These are phyloP conservation scores for Lathyrus aphaca DNA, from an alignment of 306 rosid genomes.

Conservation along the genomic window DNA sequence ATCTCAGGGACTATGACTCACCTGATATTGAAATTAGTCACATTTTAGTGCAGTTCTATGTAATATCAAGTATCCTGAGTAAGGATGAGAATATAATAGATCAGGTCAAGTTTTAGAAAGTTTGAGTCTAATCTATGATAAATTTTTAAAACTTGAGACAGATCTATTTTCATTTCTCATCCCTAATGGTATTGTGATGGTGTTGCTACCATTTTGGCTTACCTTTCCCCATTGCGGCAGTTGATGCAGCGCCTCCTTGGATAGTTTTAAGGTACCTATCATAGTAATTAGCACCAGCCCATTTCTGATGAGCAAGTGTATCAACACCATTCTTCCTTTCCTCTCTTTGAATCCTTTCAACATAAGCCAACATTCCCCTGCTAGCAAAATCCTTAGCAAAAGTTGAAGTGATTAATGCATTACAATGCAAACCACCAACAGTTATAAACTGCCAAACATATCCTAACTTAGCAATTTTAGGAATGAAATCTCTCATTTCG, in stretches of 20 bases:
- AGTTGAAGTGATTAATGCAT: constrained; percentile 74
- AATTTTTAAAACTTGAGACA: too few species aligned
- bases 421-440: constrained; percentile 85
- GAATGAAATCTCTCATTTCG: constrained; percentile 83
- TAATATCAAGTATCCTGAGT: background rate
- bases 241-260: constrained; percentile 92
- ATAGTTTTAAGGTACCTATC: constrained; percentile 94
- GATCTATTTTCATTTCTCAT: too few species aligned
- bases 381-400: constrained; percentile 81
- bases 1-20: too few species aligned
- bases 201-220: too few species aligned
- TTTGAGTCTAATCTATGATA: background rate
- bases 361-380: constrained; percentile 94
- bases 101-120: too few species aligned
- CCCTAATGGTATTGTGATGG: too few species aligned
- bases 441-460: constrained; percentile 95
- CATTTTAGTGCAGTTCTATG: background rate
- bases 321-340: constrained; percentile 91
- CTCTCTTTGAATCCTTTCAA: constrained; percentile 92
- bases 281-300: constrained; percentile 97
- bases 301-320: constrained; percentile 96
- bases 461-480: constrained; percentile 77
- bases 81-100: background rate
- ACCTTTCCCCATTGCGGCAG: constrained; percentile 99
- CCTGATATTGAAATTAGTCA: background rate